These are phyloP conservation scores for Dipteronia dyeriana DNA, from an alignment of 345 rosid species.

Conservation along the genomic window DNA sequence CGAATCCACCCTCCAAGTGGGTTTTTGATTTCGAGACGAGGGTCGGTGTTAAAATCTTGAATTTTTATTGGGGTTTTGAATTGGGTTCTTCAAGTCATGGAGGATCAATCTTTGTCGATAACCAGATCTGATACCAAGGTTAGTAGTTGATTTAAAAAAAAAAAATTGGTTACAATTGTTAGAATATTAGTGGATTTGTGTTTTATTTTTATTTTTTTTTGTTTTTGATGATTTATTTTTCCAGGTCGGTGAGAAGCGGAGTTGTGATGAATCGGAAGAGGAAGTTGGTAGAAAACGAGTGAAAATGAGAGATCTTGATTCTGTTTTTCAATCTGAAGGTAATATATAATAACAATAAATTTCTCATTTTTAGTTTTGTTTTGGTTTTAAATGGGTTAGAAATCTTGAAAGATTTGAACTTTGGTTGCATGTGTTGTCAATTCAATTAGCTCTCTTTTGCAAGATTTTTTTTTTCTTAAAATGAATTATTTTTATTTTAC, in stretches of 20 bases:
- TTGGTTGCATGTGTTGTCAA: neutral
- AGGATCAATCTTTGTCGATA: constrained; percentile 25
- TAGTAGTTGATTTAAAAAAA: neutral
- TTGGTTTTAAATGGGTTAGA: neutral
- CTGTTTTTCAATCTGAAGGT: constrained; percentile 36
- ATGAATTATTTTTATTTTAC: neutral
- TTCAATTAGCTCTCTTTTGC: neutral
- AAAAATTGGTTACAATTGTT: neutral
- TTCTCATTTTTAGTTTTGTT: neutral
- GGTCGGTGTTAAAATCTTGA: constrained; percentile 22
- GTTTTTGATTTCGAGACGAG: constrained; percentile 1
- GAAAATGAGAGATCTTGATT: constrained; percentile 37
- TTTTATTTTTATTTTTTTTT: neutral
- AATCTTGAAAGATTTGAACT: constrained; percentile 3
- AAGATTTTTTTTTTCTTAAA: neutral
- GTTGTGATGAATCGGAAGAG: constrained; percentile 29
- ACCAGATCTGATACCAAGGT: constrained; percentile 45
- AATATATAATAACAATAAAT: neutral
- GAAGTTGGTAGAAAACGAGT: constrained; percentile 29
- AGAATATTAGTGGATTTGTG: constrained; percentile 1
- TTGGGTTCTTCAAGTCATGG: constrained; percentile 39
- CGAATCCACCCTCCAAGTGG: neutral
- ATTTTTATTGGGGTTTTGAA: constrained; percentile 15
- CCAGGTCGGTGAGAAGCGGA: constrained; percentile 33
- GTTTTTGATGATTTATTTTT: neutral